Evolutionary conservation across 257 asterid genomes (phyloP).

Genomic region (Ligustrum vulgare): DNA sequence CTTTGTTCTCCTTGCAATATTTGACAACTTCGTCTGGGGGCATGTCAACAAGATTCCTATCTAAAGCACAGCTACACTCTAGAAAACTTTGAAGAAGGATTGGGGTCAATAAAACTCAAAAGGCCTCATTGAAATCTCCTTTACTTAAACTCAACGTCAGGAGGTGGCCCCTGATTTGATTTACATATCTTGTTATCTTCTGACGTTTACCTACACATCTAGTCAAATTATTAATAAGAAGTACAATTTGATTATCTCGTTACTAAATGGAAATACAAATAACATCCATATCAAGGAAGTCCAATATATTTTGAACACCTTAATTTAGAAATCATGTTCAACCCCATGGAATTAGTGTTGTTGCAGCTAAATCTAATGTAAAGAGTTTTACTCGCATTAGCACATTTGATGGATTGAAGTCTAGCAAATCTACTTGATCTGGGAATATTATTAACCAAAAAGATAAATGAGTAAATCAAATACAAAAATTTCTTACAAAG

Average conservation of each 20-base stretch:
- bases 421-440: conserved; percentile 77
- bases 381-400: conserved; percentile 66
- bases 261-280: conserved; percentile 63
- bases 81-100: conserved; percentile 12
- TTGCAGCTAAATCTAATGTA: conserved; percentile 59
- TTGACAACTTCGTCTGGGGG: conserved; percentile 83
- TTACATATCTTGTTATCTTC: background rate
- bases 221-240: too few relatives aligned
- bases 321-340: conserved; percentile 86
- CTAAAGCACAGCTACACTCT: conserved; percentile 98
- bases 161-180: conserved; percentile 10
- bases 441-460: conserved; percentile 4
- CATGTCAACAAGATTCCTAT: conserved; percentile 86
- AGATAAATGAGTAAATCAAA: background rate
- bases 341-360: conserved; percentile 83
- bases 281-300: conserved; percentile 74
- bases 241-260: too few relatives aligned
- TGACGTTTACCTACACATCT: background rate
- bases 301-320: conserved; percentile 72
- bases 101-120: background rate
- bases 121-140: background rate
- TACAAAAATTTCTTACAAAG: background rate
- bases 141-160: background rate
- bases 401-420: conserved; percentile 55
- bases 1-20: conserved; percentile 65